A percentile compares a stretch with the other conserved stretches of the same genome.
These are phyloP conservation scores for Odontarrhena argentea DNA, from an alignment of 345 rosid genomes.

Conservation along the genomic window DNA sequence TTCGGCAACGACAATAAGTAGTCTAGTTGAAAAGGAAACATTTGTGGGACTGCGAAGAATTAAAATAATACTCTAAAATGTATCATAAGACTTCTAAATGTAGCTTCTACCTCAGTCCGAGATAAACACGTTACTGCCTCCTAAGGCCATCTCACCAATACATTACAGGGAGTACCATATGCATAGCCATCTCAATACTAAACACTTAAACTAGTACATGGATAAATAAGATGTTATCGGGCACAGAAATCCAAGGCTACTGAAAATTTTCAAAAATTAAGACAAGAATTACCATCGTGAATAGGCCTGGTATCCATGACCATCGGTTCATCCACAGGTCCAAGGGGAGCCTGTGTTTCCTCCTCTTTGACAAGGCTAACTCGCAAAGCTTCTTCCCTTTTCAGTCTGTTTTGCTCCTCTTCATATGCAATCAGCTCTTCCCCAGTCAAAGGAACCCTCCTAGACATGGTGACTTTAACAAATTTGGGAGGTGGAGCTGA, in stretches of 20 bases:
- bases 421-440: conserved; percentile 95
- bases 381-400: conserved; percentile 88
- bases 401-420: conserved; percentile 89
- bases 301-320: conserved; percentile 60
- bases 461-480: conserved; percentile 91
- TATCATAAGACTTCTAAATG: conserved; percentile 22
- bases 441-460: conserved; percentile 96
- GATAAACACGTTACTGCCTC: conserved; percentile 15
- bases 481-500: conserved; percentile 98
- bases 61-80: conserved; percentile 4
- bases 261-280: not conserved
- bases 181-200: conserved; percentile 11
- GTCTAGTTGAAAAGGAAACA: conserved; percentile 12
- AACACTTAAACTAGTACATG: conserved; percentile 11
- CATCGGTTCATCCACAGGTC: conserved; percentile 83
- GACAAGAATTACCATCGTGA: conserved; percentile 62
- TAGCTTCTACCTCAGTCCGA: conserved; percentile 10
- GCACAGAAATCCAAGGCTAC: conserved; percentile 15
- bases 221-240: not conserved
- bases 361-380: conserved; percentile 85
- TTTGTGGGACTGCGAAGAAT: conserved; percentile 17
- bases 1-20: not conserved
- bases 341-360: conserved; percentile 65
- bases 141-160: conserved; percentile 19
- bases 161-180: conserved; percentile 25